A percentile compares a stretch with the other conserved stretches of the same genome.
These are phyloP conservation scores for Emericellopsis atlantica DNA, from an alignment of 2,329 filamentous ascomycete genomes.

Conservation along the genomic window DNA sequence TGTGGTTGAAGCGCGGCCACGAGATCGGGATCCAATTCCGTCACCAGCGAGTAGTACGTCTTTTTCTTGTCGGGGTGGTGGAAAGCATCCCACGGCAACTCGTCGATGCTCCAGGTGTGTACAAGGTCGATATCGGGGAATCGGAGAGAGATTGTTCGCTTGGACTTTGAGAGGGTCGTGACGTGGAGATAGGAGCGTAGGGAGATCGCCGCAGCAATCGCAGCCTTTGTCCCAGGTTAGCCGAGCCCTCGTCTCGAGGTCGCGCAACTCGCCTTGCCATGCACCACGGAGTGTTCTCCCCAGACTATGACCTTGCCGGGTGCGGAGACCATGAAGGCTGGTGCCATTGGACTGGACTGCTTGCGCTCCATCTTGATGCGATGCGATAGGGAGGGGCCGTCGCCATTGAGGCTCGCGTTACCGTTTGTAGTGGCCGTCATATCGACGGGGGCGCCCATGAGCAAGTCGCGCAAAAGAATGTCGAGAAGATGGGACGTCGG, in stretches of 20 bases:
- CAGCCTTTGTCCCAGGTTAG: constrained; percentile 41
- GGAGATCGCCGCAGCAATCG: constrained; percentile 90
- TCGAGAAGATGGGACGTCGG: neutral
- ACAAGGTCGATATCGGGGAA: constrained; percentile 85
- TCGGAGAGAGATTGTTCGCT: constrained; percentile 72
- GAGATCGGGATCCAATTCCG: constrained; percentile 71
- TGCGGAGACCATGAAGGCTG: constrained; percentile 94
- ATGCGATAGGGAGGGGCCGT: constrained; percentile 16
- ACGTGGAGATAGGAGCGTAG: constrained; percentile 94
- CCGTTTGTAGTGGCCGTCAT: constrained; percentile 6
- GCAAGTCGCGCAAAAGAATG: neutral
- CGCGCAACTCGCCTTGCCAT: constrained; percentile 61
- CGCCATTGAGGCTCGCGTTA: constrained; percentile 16
- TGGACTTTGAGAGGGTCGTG: constrained; percentile 85
- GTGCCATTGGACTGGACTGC: constrained; percentile 57
- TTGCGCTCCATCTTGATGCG: constrained; percentile 36
- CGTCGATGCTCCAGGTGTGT: constrained; percentile 90
- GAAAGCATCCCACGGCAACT: constrained; percentile 78
- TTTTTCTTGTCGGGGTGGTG: constrained; percentile 77
- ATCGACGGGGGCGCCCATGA: constrained; percentile 1
- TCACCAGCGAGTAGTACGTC: constrained; percentile 84
- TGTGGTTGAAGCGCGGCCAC: constrained; percentile 71
- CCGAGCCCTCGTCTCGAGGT: neutral
- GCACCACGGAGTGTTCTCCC: constrained; percentile 94
- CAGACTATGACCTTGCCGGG: constrained; percentile 98